A percentile compares a stretch with the other conserved stretches of the same genome.
Evolutionary conservation across 306 rosid species (phyloP).

Genomic region (Quercus engelmannii): DNA sequence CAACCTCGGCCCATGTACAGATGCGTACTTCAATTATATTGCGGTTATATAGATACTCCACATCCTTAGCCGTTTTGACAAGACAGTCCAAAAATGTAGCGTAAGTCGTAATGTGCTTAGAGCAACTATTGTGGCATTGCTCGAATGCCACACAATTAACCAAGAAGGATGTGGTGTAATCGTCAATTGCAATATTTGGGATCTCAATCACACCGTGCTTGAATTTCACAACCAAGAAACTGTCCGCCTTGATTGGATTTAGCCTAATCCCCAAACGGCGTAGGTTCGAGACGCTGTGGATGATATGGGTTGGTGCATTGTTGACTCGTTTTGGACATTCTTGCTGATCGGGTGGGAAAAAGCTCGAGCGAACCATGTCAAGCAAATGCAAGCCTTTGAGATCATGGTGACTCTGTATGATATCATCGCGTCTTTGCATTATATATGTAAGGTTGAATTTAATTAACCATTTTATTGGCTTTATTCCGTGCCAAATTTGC

Average conservation of each 20-base stretch:
- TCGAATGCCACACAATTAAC: not conserved
- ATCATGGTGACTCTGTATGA: not conserved
- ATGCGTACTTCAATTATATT: not conserved
- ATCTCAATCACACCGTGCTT: not conserved
- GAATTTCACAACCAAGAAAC: not conserved
- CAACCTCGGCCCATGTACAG: not conserved
- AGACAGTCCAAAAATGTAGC: not conserved
- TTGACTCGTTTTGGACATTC: not conserved
- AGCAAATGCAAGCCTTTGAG: not conserved
- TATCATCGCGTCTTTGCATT: not conserved
- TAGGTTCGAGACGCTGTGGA: not conserved
- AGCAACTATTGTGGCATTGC: not conserved
- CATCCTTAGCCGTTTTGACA: not conserved
- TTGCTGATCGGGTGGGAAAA: not conserved
- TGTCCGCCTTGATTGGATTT: not conserved
- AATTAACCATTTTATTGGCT: no score
- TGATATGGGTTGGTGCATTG: not conserved
- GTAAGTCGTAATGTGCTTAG: not conserved
- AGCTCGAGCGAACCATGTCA: not conserved
- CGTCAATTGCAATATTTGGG: not conserved
- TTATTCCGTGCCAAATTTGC: no score
- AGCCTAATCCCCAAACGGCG: not conserved
- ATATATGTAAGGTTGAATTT: not conserved
- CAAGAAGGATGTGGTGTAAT: not conserved
- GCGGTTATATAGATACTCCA: not conserved